Evolutionary conservation across 73 alveolate genomes (phyloP).

Genomic region (Tetrahymena thermophila): DNA sequence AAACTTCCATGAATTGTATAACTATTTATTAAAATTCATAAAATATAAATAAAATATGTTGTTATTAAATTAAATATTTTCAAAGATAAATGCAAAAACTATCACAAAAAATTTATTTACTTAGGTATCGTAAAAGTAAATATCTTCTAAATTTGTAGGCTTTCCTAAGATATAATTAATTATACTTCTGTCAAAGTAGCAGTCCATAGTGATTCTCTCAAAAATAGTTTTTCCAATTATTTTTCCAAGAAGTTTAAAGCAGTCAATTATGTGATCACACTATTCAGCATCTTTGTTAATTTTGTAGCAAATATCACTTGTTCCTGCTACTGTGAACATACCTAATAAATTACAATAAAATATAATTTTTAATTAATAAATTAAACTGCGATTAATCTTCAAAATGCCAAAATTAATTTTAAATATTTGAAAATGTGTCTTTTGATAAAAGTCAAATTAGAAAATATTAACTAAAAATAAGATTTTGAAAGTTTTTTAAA

Average conservation of each 20-base stretch:
- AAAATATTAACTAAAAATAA: too few relatives aligned
- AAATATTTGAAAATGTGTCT: too few relatives aligned
- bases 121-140: slow-evolving; percentile 26
- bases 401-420: too few relatives aligned
- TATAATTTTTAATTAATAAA: not conserved
- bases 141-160: slow-evolving; percentile 19
- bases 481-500: not conserved
- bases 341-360: not conserved
- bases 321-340: slow-evolving; percentile 21
- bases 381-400: not conserved
- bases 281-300: slow-evolving; percentile 30
- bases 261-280: slow-evolving; percentile 34
- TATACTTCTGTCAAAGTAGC: slow-evolving; percentile 37
- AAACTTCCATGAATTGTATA: slow-evolving; percentile 36
- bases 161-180: slow-evolving; percentile 46
- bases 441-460: not conserved
- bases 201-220: slow-evolving; percentile 69
- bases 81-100: not conserved
- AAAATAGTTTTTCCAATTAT: slow-evolving; percentile 73
- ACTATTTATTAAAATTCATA: not conserved
- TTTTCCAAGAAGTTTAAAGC: slow-evolving; percentile 60
- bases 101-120: not conserved
- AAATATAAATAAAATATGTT: not conserved
- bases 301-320: slow-evolving; percentile 24
- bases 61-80: not conserved